phyloP scores from a whole-genome alignment of 495 filamentous ascomycete species.

The Hyphodiscus hymeniophilus region DNA sequence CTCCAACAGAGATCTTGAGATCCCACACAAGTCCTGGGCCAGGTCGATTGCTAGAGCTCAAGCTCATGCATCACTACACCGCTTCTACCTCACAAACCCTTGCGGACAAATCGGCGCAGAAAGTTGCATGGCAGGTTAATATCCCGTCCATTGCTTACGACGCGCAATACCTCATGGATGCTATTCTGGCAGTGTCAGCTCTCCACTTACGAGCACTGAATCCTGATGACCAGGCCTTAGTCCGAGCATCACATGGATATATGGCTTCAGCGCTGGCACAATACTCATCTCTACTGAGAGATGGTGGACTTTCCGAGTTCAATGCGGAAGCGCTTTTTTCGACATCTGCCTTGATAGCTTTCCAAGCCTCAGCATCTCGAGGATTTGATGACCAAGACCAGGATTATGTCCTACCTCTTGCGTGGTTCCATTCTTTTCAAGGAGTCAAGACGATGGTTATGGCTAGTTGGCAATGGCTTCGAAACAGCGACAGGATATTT shows the following conservation, averaged over 20 bases:
- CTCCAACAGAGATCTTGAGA: constrained; percentile 26
- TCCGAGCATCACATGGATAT: constrained; percentile 47
- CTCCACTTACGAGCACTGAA: constrained; percentile 41
- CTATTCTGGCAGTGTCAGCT: constrained; percentile 47
- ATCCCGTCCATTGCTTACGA: constrained; percentile 48
- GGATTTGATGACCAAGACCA: constrained; percentile 40
- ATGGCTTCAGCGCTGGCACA: constrained; percentile 48
- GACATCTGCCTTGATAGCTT: constrained; percentile 46
- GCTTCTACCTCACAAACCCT: constrained; percentile 44
- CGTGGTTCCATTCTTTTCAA: constrained; percentile 53
- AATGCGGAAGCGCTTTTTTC: constrained; percentile 50
- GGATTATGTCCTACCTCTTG: constrained; percentile 39
- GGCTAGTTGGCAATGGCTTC: constrained; percentile 35
- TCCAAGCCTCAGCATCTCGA: constrained; percentile 47
- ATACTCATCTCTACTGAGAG: constrained; percentile 40
- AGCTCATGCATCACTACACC: constrained; percentile 47
- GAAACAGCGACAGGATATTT: constrained; percentile 38
- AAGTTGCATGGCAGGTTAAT: constrained; percentile 43
- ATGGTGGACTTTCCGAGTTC: constrained; percentile 38
- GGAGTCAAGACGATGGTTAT: constrained; percentile 41
- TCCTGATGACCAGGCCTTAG: constrained; percentile 41
- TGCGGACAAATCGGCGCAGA: constrained; percentile 32
- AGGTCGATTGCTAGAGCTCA: constrained; percentile 42
- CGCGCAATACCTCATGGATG: constrained; percentile 43
- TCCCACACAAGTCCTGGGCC: constrained; percentile 22